Base-by-base conservation (phyloP, 108 stramenopile species). In the Seminavis robusta region DNA sequence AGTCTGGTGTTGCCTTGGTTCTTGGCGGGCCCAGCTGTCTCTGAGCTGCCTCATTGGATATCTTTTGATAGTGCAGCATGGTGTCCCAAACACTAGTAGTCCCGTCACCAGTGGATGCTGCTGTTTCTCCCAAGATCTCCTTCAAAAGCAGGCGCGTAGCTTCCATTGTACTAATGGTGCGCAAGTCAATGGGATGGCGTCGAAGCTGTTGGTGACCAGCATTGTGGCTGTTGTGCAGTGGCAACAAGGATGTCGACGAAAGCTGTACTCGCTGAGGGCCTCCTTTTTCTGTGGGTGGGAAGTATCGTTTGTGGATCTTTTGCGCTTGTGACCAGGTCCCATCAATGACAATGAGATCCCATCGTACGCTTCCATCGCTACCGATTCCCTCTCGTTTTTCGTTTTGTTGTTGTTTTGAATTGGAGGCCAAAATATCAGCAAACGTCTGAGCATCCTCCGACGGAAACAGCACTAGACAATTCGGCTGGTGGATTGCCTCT, bases 311-410 rank as follows among this genome's bases (percentile, higher is more conserved):
- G 47, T 83, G 62, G 39, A 88, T 65, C 50, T 81, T 79, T 16
- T 81, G 60, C 1, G 86, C 86, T 58, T 88, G 86, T 20, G 53
- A 31, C 86, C 86, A 88, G 13, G 85, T 88, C 16, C 86, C 86
- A 63, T 88, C 86, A 31, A 88, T 63, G 5, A 88, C 81, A 23
- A 86, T 57, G 4, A 86, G 32, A 63, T 86, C 76, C 61, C 64
- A 77, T 15, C 15, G 13, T n/a, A 38, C 37, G 37, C 15, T n/a
- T 13, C 10, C 8, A 10, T 36, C 13, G 34, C 8, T 13, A 10
- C 34, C 34, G 8, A 36, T 36, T 13, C 10, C 13, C 10, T 13
- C 10, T 5, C 17, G 2, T 44, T 44, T 44, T 44, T 45, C 30
- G 16, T 24, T 44, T 15, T 51, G 30, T 21, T 51, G 49, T 31